Base-by-base conservation (phyloP, 768 basidiomycete species). In the Tulasnella sp. region DNA sequence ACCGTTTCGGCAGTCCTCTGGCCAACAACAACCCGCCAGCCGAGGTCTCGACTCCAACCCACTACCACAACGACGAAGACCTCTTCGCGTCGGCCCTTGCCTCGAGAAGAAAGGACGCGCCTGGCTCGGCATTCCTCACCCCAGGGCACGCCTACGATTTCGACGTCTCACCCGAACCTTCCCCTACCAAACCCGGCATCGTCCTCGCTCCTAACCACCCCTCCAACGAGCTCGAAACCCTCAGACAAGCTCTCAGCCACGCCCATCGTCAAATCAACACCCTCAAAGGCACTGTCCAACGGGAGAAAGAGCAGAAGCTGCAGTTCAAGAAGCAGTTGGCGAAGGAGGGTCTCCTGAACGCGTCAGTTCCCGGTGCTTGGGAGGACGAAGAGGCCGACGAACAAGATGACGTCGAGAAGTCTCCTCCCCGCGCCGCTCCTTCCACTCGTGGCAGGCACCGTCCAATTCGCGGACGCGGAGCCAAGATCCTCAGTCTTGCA, bases 251-350 rank as follows among this genome's bases (percentile, higher is more conserved):
- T 40, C 88, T 96, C 48, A 93, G 94, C 16, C 95, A 96, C 85
- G 94, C 96, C 5, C 94, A 96, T 85, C 88, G 95, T 81, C 95
- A 95, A 84, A 92, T 96, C 83, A 90, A 88, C 81, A 95, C 95
- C 22, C 90, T 96, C 81, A 94, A 94, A 84, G 90, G 92, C 74
- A 92, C 92, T 0, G 85, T 96, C 77, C 91, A 91, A 83, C 89
- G 95, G 80, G 96, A 96, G 89, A 96, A 95, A 87, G 93, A 94
- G 87, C 87, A 92, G 79, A 90, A 93, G 46, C 90, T 95, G 84
- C 92, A 93, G 78, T 90, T 91, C 80, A 88, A 87, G 83, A 87
- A 91, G 79, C 89, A 88, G 84, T 86, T 93, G 37, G 89, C 89
- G 77, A 86, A 88, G 14, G 85, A 86, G 87, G 88, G 8, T 83